phyloP scores from a whole-genome alignment of 2,329 filamentous ascomycete genomes.

The Colletotrichum eleusines region DNA sequence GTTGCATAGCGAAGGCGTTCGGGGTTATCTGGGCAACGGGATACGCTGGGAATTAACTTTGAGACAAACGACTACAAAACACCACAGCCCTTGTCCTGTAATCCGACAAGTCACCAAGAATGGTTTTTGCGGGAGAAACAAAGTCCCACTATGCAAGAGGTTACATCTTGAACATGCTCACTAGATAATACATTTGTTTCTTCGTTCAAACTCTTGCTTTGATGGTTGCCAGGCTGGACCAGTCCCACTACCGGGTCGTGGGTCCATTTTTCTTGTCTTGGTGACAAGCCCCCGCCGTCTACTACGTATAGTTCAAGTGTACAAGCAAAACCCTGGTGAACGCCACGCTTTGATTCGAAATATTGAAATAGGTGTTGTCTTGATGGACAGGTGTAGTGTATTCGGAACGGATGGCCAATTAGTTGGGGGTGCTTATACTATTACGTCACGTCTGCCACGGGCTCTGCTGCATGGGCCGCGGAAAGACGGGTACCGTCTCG shows the following conservation, averaged over 20 bases:
- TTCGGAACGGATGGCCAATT: slow-evolving; percentile 2
- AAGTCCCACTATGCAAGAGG: slow-evolving; percentile 31
- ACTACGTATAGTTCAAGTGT: slow-evolving; percentile 36
- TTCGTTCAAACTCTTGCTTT: slow-evolving; percentile 21
- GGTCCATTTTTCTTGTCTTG: slow-evolving; percentile 24
- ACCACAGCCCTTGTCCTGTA: background rate
- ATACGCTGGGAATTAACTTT: background rate
- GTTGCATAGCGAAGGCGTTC: slow-evolving; percentile 49
- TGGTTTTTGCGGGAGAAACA: background rate
- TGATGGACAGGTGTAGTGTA: slow-evolving; percentile 31
- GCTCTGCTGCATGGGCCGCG: slow-evolving; percentile 76
- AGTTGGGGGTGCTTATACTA: background rate
- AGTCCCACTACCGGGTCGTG: background rate
- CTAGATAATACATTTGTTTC: slow-evolving; percentile 41
- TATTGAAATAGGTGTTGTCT: slow-evolving; percentile 44
- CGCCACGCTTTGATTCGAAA: slow-evolving; percentile 51
- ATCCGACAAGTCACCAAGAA: background rate
- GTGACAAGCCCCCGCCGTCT: slow-evolving; percentile 45
- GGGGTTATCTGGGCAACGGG: slow-evolving; percentile 1
- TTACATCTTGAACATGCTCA: slow-evolving; percentile 40
- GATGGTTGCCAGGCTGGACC: slow-evolving; percentile 7
- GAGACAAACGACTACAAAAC: background rate
- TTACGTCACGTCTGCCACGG: slow-evolving; percentile 65
- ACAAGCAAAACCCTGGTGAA: slow-evolving; percentile 46
- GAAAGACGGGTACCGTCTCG: slow-evolving; percentile 86